A percentile compares a stretch with the other conserved stretches of the same genome.
phyloP scores from a whole-genome alignment of 805 yeast species.

The Candida schatavii region DNA sequence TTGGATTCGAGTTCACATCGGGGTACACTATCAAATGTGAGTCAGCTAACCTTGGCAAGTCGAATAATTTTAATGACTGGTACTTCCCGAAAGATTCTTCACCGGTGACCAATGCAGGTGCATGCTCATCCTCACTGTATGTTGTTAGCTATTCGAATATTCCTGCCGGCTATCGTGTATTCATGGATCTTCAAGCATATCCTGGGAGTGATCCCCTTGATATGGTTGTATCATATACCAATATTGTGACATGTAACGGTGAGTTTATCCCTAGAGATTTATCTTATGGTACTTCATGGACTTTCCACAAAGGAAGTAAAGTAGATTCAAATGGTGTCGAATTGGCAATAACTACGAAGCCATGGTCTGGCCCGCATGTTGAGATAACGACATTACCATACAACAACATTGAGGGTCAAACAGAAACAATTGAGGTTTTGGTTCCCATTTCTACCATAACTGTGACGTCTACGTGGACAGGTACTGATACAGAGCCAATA shows the following conservation, averaged over 20 bases:
- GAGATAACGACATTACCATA: conserved; percentile 20
- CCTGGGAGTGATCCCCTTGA: background rate
- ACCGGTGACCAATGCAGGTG: conserved; percentile 6
- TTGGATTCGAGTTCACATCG: background rate
- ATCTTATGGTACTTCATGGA: background rate
- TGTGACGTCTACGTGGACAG: conserved; percentile 9
- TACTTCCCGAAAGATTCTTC: conserved; percentile 11
- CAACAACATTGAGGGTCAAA: conserved; percentile 11
- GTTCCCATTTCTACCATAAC: conserved; percentile 19
- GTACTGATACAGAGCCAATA: conserved; percentile 5
- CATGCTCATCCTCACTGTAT: conserved; percentile 13
- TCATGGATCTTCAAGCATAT: conserved; percentile 10
- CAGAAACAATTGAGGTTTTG: conserved; percentile 20
- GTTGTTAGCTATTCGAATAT: conserved; percentile 15
- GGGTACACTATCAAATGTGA: conserved; percentile 11
- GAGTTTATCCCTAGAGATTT: background rate
- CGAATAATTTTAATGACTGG: conserved; percentile 22
- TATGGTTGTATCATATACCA: conserved; percentile 4
- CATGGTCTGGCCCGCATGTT: conserved; percentile 20
- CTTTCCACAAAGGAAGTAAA: background rate
- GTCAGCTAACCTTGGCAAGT: conserved; percentile 15
- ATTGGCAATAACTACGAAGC: conserved; percentile 13
- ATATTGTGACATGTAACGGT: conserved; percentile 13
- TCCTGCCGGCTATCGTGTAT: conserved; percentile 29
- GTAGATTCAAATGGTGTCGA: background rate